A percentile compares a stretch with the other conserved stretches of the same genome.
These are phyloP conservation scores for Phytophthora sojae DNA, from an alignment of 352 stramenopile species.

Conservation along the genomic window DNA sequence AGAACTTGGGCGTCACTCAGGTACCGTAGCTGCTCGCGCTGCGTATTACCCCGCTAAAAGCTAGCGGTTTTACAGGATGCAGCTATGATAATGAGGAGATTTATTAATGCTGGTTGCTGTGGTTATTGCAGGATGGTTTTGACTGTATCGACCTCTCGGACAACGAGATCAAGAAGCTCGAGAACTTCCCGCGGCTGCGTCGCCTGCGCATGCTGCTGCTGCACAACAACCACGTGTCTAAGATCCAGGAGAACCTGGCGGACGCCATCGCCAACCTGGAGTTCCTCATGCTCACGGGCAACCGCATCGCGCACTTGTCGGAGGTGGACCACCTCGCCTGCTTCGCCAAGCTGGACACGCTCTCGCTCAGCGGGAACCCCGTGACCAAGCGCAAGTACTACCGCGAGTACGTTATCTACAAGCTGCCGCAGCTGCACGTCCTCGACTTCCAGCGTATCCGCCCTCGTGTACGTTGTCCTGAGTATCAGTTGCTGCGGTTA, in stretches of 20 bases:
- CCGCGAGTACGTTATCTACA: slow-evolving; percentile 93
- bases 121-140: slow-evolving; percentile 82
- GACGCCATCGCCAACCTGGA: slow-evolving; percentile 88
- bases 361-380: slow-evolving; percentile 89
- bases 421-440: slow-evolving; percentile 85
- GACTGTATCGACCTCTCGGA: slow-evolving; percentile 95
- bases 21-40: slow-evolving; percentile 32
- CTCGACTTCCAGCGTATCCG: slow-evolving; percentile 90
- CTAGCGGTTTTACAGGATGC: background rate
- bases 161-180: slow-evolving; percentile 95
- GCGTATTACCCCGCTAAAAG: too few relatives aligned
- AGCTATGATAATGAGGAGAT: background rate
- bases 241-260: slow-evolving; percentile 80
- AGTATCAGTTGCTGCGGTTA: background rate
- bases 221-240: slow-evolving; percentile 93
- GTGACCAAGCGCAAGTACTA: slow-evolving; percentile 93
- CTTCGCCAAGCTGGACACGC: slow-evolving; percentile 88
- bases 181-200: slow-evolving; percentile 93
- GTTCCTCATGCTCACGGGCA: slow-evolving; percentile 93
- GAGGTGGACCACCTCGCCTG: slow-evolving; percentile 85
- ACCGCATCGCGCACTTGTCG: slow-evolving; percentile 80
- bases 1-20: slow-evolving; percentile 94
- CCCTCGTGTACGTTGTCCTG: slow-evolving; percentile 58
- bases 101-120: background rate
- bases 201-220: slow-evolving; percentile 93